phyloP scores from a whole-genome alignment of 129 eudicot genomes.

The Ambrosia trifida region DNA sequence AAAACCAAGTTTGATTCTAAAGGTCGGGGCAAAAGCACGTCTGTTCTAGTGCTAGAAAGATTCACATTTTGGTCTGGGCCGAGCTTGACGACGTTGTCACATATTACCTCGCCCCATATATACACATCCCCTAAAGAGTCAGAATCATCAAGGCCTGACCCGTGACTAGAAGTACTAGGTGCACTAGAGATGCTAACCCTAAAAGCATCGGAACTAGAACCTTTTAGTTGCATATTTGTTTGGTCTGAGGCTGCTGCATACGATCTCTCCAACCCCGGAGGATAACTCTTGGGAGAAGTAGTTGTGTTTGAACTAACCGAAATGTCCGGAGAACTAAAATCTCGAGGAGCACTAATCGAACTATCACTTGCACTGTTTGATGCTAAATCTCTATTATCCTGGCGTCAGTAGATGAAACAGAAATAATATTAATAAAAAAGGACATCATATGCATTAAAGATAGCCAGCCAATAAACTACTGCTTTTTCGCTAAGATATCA shows the following conservation, averaged over 20 bases:
- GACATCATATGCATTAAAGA: conserved; percentile 1
- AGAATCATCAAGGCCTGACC: conserved; percentile 81
- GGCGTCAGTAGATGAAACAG: conserved; percentile 24
- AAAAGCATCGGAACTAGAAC: conserved; percentile 75
- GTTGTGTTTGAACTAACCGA: conserved; percentile 53
- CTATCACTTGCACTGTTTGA: conserved; percentile 76
- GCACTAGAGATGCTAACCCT: conserved; percentile 96
- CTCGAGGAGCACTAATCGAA: conserved; percentile 60
- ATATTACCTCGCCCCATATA: conserved; percentile 94
- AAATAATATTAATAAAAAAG: not conserved
- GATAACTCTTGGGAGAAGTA: conserved; percentile 63
- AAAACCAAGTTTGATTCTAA: conserved; percentile 76
- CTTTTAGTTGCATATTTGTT: conserved; percentile 81
- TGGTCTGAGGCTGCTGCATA: conserved; percentile 66
- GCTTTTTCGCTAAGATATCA: conserved; percentile 13
- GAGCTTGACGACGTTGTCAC: conserved; percentile 56
- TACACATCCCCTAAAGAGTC: conserved; percentile 91
- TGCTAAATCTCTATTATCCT: conserved; percentile 77
- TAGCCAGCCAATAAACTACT: conserved; percentile 8
- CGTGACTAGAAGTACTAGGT: conserved; percentile 94
- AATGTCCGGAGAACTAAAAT: conserved; percentile 66
- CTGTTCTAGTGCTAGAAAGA: conserved; percentile 53
- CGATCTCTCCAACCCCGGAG: conserved; percentile 52
- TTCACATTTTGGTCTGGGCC: conserved; percentile 54
- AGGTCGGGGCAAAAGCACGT: conserved; percentile 76